phyloP scores from a whole-genome alignment of 2,329 filamentous ascomycete species.

The Penicillium sp. region DNA sequence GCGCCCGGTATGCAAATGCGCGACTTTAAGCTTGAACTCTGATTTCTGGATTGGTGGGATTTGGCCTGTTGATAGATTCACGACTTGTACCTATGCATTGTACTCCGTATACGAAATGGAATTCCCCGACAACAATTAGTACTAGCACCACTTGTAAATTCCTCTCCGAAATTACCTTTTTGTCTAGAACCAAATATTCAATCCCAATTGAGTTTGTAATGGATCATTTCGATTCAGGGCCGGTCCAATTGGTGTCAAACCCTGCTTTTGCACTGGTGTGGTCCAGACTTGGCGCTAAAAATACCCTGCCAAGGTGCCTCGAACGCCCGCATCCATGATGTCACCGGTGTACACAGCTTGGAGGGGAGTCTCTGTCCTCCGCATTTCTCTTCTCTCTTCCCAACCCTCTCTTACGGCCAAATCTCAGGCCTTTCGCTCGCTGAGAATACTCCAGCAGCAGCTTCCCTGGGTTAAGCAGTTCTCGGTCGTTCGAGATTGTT shows the following conservation, averaged over 20 bases:
- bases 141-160: background rate
- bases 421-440: slow-evolving; percentile 22
- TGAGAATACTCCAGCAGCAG: slow-evolving; percentile 15
- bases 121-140: background rate
- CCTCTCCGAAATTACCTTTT: no score
- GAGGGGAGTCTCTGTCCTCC: slow-evolving; percentile 6
- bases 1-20: slow-evolving; percentile 26
- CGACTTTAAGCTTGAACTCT: slow-evolving; percentile 26
- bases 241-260: slow-evolving; percentile 8
- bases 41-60: slow-evolving; percentile 11
- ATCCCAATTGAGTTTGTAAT: background rate
- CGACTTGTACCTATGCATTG: slow-evolving; percentile 31
- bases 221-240: background rate
- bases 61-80: slow-evolving; percentile 30
- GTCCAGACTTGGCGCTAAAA: slow-evolving; percentile 27
- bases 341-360: slow-evolving; percentile 19
- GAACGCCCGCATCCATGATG: slow-evolving; percentile 24
- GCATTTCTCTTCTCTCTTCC: slow-evolving; percentile 8
- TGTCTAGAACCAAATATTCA: background rate
- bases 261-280: slow-evolving; percentile 3
- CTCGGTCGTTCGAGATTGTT: slow-evolving; percentile 5
- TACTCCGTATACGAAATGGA: slow-evolving; percentile 19
- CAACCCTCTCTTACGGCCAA: slow-evolving; percentile 16
- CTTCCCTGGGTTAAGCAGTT: slow-evolving; percentile 8
- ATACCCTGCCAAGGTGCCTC: slow-evolving; percentile 19